These are phyloP conservation scores for Leptodontidium sp. DNA, from an alignment of 2,329 filamentous ascomycete genomes.

Conservation along the genomic window DNA sequence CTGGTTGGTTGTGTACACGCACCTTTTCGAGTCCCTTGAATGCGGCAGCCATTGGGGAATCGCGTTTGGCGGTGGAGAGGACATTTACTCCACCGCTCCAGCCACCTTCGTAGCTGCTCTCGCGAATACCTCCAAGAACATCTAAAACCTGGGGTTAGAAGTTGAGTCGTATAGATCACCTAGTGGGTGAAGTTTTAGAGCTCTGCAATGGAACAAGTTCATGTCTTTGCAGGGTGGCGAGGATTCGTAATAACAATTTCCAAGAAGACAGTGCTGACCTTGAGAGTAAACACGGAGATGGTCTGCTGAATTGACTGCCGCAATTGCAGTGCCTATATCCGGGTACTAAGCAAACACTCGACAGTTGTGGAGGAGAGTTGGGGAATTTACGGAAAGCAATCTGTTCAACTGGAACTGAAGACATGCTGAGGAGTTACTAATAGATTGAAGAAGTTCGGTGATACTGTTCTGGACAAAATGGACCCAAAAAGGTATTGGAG, in stretches of 20 bases:
- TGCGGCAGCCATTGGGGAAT: slow-evolving; percentile 18
- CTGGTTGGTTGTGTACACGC: not conserved
- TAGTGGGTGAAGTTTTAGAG: too few species aligned
- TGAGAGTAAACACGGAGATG: slow-evolving; percentile 25
- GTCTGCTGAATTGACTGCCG: slow-evolving; percentile 8
- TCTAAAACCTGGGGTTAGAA: not conserved
- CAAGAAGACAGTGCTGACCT: not conserved
- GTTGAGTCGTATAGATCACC: too few species aligned
- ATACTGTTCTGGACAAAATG: too few species aligned
- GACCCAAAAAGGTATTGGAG: too few species aligned
- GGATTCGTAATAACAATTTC: too few species aligned
- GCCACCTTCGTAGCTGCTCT: slow-evolving; percentile 22
- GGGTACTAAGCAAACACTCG: not conserved
- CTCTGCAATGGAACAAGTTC: too few species aligned
- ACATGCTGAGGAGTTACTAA: not conserved
- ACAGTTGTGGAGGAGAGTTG: too few species aligned
- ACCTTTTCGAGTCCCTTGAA: slow-evolving; percentile 21
- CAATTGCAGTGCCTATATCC: slow-evolving; percentile 14
- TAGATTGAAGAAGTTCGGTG: too few species aligned
- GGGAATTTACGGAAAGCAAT: not conserved
- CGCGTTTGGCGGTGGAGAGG: slow-evolving; percentile 9
- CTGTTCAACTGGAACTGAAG: not conserved
- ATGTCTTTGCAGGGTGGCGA: too few species aligned
- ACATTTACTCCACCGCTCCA: slow-evolving; percentile 13
- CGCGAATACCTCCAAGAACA: slow-evolving; percentile 10